These are phyloP conservation scores for Kwoniella dendrophila DNA, from an alignment of 768 basidiomycete species.

Conservation along the genomic window DNA sequence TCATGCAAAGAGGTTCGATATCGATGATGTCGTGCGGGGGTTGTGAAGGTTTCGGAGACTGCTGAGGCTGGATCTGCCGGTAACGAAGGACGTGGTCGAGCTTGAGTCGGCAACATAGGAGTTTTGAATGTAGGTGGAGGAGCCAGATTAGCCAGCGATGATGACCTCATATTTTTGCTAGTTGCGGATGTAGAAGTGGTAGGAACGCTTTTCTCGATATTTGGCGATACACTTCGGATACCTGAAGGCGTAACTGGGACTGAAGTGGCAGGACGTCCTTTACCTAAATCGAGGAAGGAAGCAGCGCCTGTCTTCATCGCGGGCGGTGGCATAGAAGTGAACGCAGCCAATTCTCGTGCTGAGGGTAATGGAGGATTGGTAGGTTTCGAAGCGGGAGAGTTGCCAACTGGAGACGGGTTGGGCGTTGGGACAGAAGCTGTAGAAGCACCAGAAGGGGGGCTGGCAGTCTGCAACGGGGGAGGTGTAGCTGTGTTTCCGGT, in stretches of 20 bases:
- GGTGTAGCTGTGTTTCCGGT: slow-evolving; percentile 20
- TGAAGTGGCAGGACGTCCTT: slow-evolving; percentile 30
- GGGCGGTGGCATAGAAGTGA: slow-evolving; percentile 26
- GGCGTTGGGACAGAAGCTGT: slow-evolving; percentile 35
- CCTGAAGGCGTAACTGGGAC: slow-evolving; percentile 43
- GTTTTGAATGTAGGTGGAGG: slow-evolving; percentile 40
- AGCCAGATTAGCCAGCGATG: slow-evolving; percentile 18
- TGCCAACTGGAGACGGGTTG: slow-evolving; percentile 29
- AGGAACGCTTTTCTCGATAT: slow-evolving; percentile 24
- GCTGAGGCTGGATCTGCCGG: slow-evolving; percentile 31
- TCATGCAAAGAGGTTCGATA: slow-evolving; percentile 50
- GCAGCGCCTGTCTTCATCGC: slow-evolving; percentile 10
- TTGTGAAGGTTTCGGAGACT: slow-evolving; percentile 21
- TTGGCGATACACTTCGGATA: slow-evolving; percentile 35
- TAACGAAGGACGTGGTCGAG: slow-evolving; percentile 40
- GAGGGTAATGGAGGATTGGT: slow-evolving; percentile 3
- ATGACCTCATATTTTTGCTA: not conserved
- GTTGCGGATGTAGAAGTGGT: slow-evolving; percentile 1
- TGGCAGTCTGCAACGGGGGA: slow-evolving; percentile 9
- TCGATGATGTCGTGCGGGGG: slow-evolving; percentile 30
- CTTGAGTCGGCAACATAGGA: slow-evolving; percentile 17
- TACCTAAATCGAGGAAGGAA: slow-evolving; percentile 23
- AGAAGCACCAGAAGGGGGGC: slow-evolving; percentile 22
- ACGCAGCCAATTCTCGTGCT: slow-evolving; percentile 13
- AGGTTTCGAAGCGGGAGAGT: not conserved